Conservation (phyloP, 1,284 basidiomycete species). For the Rhodotorula sp. region DNA sequence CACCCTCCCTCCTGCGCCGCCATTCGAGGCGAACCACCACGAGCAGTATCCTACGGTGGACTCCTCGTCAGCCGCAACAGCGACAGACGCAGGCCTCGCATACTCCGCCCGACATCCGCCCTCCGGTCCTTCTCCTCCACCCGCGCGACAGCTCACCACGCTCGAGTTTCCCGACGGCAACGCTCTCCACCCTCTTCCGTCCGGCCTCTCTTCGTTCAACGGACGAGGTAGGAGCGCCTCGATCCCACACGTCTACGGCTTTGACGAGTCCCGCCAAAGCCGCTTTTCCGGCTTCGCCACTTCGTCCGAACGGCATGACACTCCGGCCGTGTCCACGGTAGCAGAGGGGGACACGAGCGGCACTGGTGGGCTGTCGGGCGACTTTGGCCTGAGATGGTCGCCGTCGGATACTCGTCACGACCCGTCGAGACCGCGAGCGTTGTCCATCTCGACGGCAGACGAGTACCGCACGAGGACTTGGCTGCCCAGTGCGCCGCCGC, state of each 20-base stretch:
- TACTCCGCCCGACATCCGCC: not conserved
- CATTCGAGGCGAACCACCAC: too few relatives aligned
- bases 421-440: constrained; percentile 9
- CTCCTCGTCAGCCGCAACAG: not conserved
- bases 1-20: not conserved
- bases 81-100: not conserved
- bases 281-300: constrained; percentile 15
- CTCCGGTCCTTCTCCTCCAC: not conserved
- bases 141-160: constrained; percentile 3
- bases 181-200: constrained; percentile 13
- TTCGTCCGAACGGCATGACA: constrained; percentile 17
- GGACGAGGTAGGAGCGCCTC: constrained; percentile 6
- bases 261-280: not conserved
- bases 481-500: not conserved
- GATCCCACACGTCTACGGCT: not conserved
- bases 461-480: constrained; percentile 7
- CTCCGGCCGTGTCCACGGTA: not conserved
- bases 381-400: not conserved
- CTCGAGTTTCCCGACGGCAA: constrained; percentile 14
- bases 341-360: not conserved
- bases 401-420: not conserved
- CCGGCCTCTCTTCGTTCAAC: not conserved
- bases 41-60: not conserved
- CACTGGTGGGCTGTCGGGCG: not conserved
- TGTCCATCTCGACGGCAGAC: constrained; percentile 21